phyloP scores from a whole-genome alignment of 2,329 filamentous ascomycete species.

The Cercospora sojina region DNA sequence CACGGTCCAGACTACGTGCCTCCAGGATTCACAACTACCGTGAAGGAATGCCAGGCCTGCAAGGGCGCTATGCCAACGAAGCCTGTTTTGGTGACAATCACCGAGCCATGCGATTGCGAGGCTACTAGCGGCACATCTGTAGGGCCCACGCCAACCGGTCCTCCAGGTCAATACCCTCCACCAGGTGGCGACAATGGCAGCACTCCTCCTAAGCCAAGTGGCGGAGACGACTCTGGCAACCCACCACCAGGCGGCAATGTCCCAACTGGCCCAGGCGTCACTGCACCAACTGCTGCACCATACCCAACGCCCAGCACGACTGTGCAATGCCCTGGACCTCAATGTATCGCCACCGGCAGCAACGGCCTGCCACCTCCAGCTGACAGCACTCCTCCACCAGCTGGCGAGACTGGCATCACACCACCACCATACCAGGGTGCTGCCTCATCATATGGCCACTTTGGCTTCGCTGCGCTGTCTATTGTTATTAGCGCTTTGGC shows the following conservation, averaged over 20 bases:
- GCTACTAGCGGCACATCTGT: constrained; percentile 31
- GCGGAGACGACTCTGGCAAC: constrained; percentile 4
- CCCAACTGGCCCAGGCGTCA: constrained; percentile 15
- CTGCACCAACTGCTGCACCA: constrained; percentile 15
- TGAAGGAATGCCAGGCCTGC: constrained; percentile 38
- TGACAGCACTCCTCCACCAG: constrained; percentile 3
- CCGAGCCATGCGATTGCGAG: constrained; percentile 39
- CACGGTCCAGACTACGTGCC: constrained; percentile 37
- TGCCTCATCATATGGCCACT: constrained; percentile 13
- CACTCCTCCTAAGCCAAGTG: constrained; percentile 2
- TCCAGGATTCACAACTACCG: constrained; percentile 38
- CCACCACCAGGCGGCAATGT: constrained; percentile 10
- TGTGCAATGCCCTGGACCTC: constrained; percentile 31
- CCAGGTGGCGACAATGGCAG: constrained; percentile 3
- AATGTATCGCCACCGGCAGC: constrained; percentile 29
- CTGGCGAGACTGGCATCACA: constrained; percentile 15
- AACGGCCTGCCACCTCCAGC: constrained; percentile 18
- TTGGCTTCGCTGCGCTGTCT: constrained; percentile 22
- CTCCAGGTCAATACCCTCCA: constrained; percentile 7
- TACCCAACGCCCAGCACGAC: constrained; percentile 22
- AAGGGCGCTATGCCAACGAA: constrained; percentile 24
- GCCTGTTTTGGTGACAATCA: constrained; percentile 38
- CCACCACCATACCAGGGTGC: constrained; percentile 22
- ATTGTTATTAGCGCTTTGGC: constrained; percentile 27
- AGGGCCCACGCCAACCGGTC: constrained; percentile 22